Base-by-base conservation (phyloP, 2,329 filamentous ascomycete genomes). In the Trichoderma brevicompactum region DNA sequence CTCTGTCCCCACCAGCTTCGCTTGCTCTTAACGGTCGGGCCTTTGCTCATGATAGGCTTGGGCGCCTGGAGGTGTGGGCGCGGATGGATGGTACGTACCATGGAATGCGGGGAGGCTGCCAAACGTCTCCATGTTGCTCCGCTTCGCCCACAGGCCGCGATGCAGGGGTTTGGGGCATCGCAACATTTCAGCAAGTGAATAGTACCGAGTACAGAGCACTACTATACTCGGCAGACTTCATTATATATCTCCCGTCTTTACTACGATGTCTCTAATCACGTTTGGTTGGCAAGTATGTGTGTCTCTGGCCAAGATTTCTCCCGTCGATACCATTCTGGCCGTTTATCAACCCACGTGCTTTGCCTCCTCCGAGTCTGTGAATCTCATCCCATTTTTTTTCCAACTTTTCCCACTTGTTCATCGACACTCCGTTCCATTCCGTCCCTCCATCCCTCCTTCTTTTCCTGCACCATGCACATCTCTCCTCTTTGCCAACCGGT, bases 51-150 rank as follows among this genome's bases (percentile, higher is more conserved):
- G 58, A 61, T 43, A 61, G 23, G 38, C 36, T 44, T 50, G 43
- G 13, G 17, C 32, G 23, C 23, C 23, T 32, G 36, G 36, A 15
- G 23, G 9, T 53, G 28, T 53, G 50, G 32, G 50, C 50, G 36
- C 13, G 23, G 23, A 41, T 41, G 44, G 60, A 63, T 54, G 60
- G 49, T 63, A 63, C 60, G 60, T 63, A 54, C 49, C 60, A 54
- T 54, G 17, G 23, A 54, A 63, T 63, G 60, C 60, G 60, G 60
- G 60, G 60, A 36, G 56, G 60, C 40, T 53, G 48, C 36, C n/a
- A 34, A 19, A 38, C 10, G 38, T 61, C 58, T 61, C 58, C 58
- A 61, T 48, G 3, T 15, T 49, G 56, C 56, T 60, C 56, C 56
- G 56, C 56, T 60, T 59, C 43, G 19, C 36, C 19, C 46, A 49